Percentiles rank a stretch among this genome's conserved stretches.
phyloP scores from a whole-genome alignment of 345 rosid species.

The Citrus maxima region DNA sequence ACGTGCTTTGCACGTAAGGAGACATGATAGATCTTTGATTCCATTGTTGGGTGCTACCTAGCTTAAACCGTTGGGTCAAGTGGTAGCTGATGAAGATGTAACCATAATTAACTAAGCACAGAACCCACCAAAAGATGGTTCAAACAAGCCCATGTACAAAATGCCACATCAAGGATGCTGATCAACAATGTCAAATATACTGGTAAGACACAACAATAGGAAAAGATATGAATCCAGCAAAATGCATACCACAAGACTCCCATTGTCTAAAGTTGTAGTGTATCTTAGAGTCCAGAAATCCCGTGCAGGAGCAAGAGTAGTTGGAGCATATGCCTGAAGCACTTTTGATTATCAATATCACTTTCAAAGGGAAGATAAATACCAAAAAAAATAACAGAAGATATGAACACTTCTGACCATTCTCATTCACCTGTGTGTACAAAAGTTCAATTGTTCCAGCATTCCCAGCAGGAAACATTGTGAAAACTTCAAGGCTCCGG shows the following conservation, averaged over 20 bases:
- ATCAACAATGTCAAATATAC: neutral
- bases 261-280: conserved; percentile 86
- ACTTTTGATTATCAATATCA: conserved; percentile 9
- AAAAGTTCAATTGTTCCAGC: conserved; percentile 96
- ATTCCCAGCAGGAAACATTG: conserved; percentile 91
- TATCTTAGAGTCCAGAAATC: conserved; percentile 99
- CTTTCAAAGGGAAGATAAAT: neutral
- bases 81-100: neutral
- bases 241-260: conserved; percentile 91
- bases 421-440: conserved; percentile 68
- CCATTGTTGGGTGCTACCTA: neutral
- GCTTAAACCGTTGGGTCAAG: neutral
- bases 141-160: neutral
- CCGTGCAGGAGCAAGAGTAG: conserved; percentile 97
- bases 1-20: neutral
- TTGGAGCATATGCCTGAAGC: conserved; percentile 85
- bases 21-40: neutral
- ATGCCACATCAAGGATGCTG: neutral
- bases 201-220: neutral
- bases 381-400: neutral
- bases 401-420: neutral
- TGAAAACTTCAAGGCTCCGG: conserved; percentile 96
- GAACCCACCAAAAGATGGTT: neutral
- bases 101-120: neutral
- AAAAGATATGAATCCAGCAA: neutral